These are phyloP conservation scores for Ogataea chonburiensis DNA, from an alignment of 805 yeast genomes.

Conservation along the genomic window DNA sequence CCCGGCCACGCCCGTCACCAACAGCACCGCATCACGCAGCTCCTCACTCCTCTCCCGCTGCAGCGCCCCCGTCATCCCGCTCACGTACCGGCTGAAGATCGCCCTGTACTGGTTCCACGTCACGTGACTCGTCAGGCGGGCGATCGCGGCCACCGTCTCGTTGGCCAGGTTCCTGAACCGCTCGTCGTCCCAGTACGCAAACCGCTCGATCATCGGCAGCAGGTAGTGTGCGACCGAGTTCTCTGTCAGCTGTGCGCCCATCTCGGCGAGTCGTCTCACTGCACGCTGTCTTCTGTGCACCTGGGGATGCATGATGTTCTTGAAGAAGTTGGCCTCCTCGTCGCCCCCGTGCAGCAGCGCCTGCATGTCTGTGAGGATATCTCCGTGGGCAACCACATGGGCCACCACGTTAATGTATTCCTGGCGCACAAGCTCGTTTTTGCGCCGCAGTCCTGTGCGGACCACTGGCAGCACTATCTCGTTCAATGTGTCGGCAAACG, in stretches of 20 bases:
- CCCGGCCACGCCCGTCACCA: slow-evolving; percentile 56
- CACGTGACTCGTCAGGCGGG: slow-evolving; percentile 53
- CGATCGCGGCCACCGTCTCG: slow-evolving; percentile 65
- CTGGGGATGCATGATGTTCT: slow-evolving; percentile 79
- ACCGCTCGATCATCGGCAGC: slow-evolving; percentile 82
- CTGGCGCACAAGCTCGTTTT: slow-evolving; percentile 59
- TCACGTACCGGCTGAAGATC: slow-evolving; percentile 63
- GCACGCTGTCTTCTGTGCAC: slow-evolving; percentile 84
- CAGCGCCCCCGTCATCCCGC: slow-evolving; percentile 24
- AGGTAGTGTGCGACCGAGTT: slow-evolving; percentile 73
- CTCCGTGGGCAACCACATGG: slow-evolving; percentile 53
- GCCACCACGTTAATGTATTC: slow-evolving; percentile 69
- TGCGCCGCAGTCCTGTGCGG: slow-evolving; percentile 62
- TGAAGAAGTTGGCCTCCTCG: slow-evolving; percentile 66
- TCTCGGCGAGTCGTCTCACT: slow-evolving; percentile 56
- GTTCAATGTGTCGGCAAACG: slow-evolving; percentile 44
- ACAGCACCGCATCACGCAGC: slow-evolving; percentile 55
- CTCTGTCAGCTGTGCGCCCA: slow-evolving; percentile 46
- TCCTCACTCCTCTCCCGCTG: slow-evolving; percentile 36
- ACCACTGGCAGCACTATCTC: slow-evolving; percentile 61
- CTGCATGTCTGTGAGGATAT: slow-evolving; percentile 65
- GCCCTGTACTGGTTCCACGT: slow-evolving; percentile 83
- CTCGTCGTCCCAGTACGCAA: slow-evolving; percentile 59
- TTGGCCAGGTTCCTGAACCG: slow-evolving; percentile 59
- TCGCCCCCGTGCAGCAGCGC: slow-evolving; percentile 62